phyloP scores from a whole-genome alignment of 345 rosid species.

The Garcia nutans region DNA sequence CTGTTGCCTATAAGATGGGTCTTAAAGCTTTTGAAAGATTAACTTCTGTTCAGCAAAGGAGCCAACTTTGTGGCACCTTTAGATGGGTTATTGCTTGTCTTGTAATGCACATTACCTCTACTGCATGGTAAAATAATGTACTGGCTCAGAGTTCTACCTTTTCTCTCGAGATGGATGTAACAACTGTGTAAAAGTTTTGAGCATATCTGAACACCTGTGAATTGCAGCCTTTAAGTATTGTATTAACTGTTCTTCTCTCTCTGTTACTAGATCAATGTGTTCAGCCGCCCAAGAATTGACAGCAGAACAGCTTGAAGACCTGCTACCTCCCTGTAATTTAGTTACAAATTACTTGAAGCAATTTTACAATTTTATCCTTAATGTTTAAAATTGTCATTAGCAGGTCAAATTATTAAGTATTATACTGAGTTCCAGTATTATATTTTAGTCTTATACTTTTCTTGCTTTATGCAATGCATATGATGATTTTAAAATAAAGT shows the following conservation, averaged over 20 bases:
- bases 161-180: background rate
- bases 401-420: background rate
- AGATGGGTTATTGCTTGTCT: background rate
- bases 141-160: background rate
- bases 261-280: constrained; percentile 53
- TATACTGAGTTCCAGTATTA: background rate
- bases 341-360: constrained; percentile 39
- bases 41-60: background rate
- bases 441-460: background rate
- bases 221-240: background rate
- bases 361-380: background rate
- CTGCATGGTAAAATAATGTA: background rate
- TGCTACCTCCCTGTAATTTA: constrained; percentile 42
- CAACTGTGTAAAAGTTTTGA: background rate
- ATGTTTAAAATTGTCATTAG: background rate
- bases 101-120: background rate
- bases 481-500: constrained; percentile 18
- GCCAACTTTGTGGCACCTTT: too few species aligned
- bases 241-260: constrained; percentile 3
- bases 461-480: background rate
- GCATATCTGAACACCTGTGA: background rate
- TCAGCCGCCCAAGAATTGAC: constrained; percentile 55
- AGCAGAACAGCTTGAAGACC: constrained; percentile 57
- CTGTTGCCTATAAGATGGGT: background rate
- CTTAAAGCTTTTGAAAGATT: background rate